These are phyloP conservation scores for Pleurotus platypus DNA, from an alignment of 768 basidiomycete species.

Conservation along the genomic window DNA sequence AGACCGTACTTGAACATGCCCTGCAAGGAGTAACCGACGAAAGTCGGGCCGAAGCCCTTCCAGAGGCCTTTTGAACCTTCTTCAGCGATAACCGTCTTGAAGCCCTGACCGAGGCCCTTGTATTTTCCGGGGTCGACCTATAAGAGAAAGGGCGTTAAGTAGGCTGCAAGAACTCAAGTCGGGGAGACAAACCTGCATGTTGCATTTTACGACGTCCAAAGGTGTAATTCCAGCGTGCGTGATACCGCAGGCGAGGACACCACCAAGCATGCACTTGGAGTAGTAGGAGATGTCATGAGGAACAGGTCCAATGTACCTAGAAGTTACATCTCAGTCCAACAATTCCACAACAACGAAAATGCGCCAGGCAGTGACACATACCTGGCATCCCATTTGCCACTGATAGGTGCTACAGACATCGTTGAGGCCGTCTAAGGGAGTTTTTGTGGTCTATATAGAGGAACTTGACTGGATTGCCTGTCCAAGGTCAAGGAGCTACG, in stretches of 20 bases:
- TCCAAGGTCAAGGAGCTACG: constrained; percentile 22
- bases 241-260: constrained; percentile 81
- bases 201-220: constrained; percentile 86
- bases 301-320: constrained; percentile 65
- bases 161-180: neutral
- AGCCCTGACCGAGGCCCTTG: constrained; percentile 57
- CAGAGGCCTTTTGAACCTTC: constrained; percentile 86
- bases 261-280: constrained; percentile 84
- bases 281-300: constrained; percentile 77
- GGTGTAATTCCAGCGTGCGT: constrained; percentile 89
- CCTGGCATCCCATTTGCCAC: constrained; percentile 77
- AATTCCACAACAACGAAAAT: neutral
- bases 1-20: constrained; percentile 99
- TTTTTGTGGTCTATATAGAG: constrained; percentile 12
- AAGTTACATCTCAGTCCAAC: constrained; percentile 8
- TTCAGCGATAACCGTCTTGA: constrained; percentile 68
- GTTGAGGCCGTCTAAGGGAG: constrained; percentile 25
- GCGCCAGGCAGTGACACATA: constrained; percentile 21
- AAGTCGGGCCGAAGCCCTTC: constrained; percentile 93
- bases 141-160: constrained; percentile 4
- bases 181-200: constrained; percentile 70
- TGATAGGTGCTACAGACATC: constrained; percentile 43
- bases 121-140: constrained; percentile 79
- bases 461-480: constrained; percentile 26
- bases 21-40: constrained; percentile 92